Conservation (phyloP, 805 yeast genomes). For the Sugiyamaella lignohabitans region DNA sequence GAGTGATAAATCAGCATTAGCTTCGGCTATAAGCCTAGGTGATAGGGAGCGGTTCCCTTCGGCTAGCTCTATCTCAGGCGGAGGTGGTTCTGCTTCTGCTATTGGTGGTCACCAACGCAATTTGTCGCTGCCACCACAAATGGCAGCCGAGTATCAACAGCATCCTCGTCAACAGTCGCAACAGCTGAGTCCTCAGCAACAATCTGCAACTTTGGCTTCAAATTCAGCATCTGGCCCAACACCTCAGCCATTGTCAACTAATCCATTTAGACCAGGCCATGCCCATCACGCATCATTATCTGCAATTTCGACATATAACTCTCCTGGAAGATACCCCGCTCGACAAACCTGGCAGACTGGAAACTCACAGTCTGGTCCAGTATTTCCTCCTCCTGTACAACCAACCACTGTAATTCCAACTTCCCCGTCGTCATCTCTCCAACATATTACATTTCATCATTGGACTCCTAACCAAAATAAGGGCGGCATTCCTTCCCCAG, state of each 20-base stretch:
- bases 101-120: conserved; percentile 20
- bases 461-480: conserved; percentile 40
- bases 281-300: conserved; percentile 22
- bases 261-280: conserved; percentile 19
- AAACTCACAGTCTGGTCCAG: conserved; percentile 3
- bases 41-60: conserved; percentile 16
- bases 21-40: conserved; percentile 7
- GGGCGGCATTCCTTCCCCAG: neutral
- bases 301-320: conserved; percentile 17
- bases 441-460: conserved; percentile 50
- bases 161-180: conserved; percentile 7
- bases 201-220: neutral
- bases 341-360: conserved; percentile 7
- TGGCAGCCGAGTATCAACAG: conserved; percentile 6
- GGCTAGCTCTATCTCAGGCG: neutral
- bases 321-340: conserved; percentile 14
- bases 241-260: conserved; percentile 10
- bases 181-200: conserved; percentile 10
- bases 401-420: conserved; percentile 21
- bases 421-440: conserved; percentile 31
- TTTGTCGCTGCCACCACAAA: conserved; percentile 19
- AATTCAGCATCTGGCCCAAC: no score
- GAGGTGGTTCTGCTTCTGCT: neutral
- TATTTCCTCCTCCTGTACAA: conserved; percentile 20
- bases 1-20: conserved; percentile 10